A percentile compares a stretch with the other conserved stretches of the same genome.
These are phyloP conservation scores for Aquilaria yunnanensis DNA, from an alignment of 345 rosid species.

Conservation along the genomic window DNA sequence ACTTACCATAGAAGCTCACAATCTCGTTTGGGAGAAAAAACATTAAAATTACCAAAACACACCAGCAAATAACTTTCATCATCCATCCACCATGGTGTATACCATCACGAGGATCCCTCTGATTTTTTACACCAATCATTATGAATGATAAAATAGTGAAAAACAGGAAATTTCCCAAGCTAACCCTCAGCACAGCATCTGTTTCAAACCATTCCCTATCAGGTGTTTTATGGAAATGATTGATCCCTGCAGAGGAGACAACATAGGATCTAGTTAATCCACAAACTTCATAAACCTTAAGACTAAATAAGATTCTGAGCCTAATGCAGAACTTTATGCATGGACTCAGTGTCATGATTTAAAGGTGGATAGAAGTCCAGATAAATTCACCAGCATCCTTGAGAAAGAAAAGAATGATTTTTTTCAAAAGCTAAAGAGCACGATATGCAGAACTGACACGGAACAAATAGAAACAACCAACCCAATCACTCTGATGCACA, in stretches of 20 bases:
- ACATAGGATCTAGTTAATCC: conserved; percentile 1
- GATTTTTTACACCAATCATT: conserved; percentile 92
- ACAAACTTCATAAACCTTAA: background rate
- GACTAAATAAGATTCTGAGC: no score
- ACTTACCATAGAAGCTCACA: conserved; percentile 80
- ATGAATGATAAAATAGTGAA: conserved; percentile 68
- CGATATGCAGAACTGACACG: no score
- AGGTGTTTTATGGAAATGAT: conserved; percentile 84
- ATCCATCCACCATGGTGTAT: conserved; percentile 99
- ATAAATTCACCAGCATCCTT: no score
- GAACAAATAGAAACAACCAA: no score
- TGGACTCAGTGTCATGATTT: no score
- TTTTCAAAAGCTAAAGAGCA: no score
- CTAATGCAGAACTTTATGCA: no score
- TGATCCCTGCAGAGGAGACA: conserved; percentile 62
- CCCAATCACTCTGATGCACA: no score
- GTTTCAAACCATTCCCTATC: conserved; percentile 97
- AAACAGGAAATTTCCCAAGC: conserved; percentile 92
- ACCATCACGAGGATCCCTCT: conserved; percentile 94
- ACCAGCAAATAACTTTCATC: conserved; percentile 91
- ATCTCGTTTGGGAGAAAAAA: conserved; percentile 93
- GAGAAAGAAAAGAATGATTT: no score
- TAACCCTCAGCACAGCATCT: conserved; percentile 93
- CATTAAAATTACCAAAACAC: conserved; percentile 80
- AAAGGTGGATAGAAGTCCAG: no score